Conservation (phyloP, 2,329 filamentous ascomycete species). For the Cladosporium austrohemisphaericum region DNA sequence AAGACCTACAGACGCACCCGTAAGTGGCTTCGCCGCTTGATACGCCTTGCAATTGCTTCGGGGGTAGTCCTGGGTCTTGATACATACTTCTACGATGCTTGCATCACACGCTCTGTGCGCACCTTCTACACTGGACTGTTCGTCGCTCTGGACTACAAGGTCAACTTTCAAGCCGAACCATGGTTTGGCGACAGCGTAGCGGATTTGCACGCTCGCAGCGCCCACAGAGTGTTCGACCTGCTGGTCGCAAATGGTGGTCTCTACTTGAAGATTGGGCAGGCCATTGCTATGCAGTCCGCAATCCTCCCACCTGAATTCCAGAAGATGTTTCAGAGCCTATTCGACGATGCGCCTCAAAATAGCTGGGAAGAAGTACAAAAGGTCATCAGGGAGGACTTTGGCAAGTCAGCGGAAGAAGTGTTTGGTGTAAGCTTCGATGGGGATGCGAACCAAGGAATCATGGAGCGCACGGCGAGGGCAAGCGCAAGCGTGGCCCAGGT, state of each 20-base stretch:
- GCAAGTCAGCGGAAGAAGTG: slow-evolving; percentile 77
- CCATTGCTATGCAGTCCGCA: slow-evolving; percentile 96
- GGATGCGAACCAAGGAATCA: slow-evolving; percentile 55
- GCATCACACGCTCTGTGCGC: slow-evolving; percentile 70
- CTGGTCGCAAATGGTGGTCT: slow-evolving; percentile 83
- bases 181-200: slow-evolving; percentile 68
- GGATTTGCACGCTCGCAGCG: slow-evolving; percentile 78
- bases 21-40: slow-evolving; percentile 72
- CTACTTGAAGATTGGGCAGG: slow-evolving; percentile 97
- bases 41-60: slow-evolving; percentile 57
- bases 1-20: slow-evolving; percentile 67
- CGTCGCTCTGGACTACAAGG: slow-evolving; percentile 88
- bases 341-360: slow-evolving; percentile 95
- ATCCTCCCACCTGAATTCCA: slow-evolving; percentile 92
- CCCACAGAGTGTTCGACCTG: slow-evolving; percentile 75
- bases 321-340: slow-evolving; percentile 94
- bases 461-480: slow-evolving; percentile 68
- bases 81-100: slow-evolving; percentile 70
- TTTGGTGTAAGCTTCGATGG: slow-evolving; percentile 76
- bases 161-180: slow-evolving; percentile 85
- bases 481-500: slow-evolving; percentile 95
- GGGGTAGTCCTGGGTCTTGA: slow-evolving; percentile 68
- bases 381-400: slow-evolving; percentile 85
- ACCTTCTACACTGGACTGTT: slow-evolving; percentile 78
- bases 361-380: slow-evolving; percentile 78